Evolutionary conservation across 2,329 filamentous ascomycete species (phyloP).

Genomic region (Knoxdaviesia proteae): DNA sequence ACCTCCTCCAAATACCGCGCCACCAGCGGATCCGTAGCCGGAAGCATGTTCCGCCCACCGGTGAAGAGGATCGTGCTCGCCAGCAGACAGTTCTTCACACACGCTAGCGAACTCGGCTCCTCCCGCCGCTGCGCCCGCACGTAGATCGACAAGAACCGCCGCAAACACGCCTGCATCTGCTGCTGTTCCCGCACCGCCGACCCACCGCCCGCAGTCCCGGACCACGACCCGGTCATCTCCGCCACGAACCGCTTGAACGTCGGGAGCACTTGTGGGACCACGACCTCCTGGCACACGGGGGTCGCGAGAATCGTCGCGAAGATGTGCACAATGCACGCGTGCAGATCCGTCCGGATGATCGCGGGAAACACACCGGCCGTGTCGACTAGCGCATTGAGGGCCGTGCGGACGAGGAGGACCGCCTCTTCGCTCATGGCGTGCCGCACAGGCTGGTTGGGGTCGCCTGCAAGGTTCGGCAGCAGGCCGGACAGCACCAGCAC

Average conservation of each 20-base stretch:
- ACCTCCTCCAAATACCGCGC: constrained; percentile 59
- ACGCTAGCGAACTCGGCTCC: constrained; percentile 53
- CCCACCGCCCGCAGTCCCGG: constrained; percentile 10
- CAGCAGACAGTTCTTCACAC: constrained; percentile 82
- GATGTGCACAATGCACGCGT: constrained; percentile 92
- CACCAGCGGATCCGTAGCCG: constrained; percentile 55
- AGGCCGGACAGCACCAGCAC: constrained; percentile 78
- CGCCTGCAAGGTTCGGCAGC: constrained; percentile 46
- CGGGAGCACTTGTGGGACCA: constrained; percentile 75
- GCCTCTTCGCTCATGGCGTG: constrained; percentile 77
- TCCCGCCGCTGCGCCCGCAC: constrained; percentile 57
- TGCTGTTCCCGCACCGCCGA: constrained; percentile 12
- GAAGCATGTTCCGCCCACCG: constrained; percentile 51
- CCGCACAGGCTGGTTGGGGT: constrained; percentile 31
- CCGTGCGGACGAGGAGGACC: constrained; percentile 55
- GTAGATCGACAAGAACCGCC: constrained; percentile 64
- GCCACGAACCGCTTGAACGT: constrained; percentile 81
- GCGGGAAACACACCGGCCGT: constrained; percentile 89
- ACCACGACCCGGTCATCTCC: constrained; percentile 38
- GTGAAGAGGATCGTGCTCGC: constrained; percentile 80
- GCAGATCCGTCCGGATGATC: constrained; percentile 88
- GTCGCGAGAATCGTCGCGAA: constrained; percentile 85
- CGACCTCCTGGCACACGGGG: constrained; percentile 60
- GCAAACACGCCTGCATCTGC: constrained; percentile 65
- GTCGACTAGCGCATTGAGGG: constrained; percentile 76